A percentile compares a stretch with the other conserved stretches of the same genome.
These are phyloP conservation scores for Aspergillus pseudoterreus DNA, from an alignment of 2,329 filamentous ascomycete species.

Conservation along the genomic window DNA sequence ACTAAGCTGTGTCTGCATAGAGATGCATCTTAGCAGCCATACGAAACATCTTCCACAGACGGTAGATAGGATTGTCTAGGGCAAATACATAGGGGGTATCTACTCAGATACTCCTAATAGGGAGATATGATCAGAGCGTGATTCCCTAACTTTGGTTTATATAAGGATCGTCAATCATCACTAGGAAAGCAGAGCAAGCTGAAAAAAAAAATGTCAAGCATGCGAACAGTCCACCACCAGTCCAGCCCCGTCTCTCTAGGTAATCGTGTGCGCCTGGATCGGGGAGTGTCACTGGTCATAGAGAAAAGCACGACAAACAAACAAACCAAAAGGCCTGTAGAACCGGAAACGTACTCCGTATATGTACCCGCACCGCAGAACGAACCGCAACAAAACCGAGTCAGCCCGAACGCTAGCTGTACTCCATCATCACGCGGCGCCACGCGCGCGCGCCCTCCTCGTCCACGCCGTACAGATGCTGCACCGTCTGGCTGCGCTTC, in stretches of 20 bases:
- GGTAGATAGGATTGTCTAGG: no score
- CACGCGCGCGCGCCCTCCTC: constrained; percentile 29
- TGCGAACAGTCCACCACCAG: background rate
- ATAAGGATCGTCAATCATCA: background rate
- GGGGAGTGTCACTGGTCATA: background rate
- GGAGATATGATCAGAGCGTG: background rate
- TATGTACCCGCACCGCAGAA: background rate
- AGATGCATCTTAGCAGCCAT: no score
- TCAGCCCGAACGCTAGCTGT: constrained; percentile 17
- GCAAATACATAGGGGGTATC: background rate
- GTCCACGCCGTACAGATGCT: constrained; percentile 29
- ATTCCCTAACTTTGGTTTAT: background rate
- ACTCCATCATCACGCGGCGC: constrained; percentile 35
- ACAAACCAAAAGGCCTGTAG: background rate
- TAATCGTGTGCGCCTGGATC: background rate
- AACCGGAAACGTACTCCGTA: background rate
- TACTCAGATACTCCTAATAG: background rate
- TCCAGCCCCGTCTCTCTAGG: background rate
- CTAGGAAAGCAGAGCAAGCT: background rate
- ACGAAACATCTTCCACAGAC: no score
- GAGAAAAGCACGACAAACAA: background rate
- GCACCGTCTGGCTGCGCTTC: constrained; percentile 28
- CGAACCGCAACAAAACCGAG: background rate
- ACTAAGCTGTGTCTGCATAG: background rate
- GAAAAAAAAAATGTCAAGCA: background rate